phyloP scores from a whole-genome alignment of 305 asterid species.

The Solanum hybrid region DNA sequence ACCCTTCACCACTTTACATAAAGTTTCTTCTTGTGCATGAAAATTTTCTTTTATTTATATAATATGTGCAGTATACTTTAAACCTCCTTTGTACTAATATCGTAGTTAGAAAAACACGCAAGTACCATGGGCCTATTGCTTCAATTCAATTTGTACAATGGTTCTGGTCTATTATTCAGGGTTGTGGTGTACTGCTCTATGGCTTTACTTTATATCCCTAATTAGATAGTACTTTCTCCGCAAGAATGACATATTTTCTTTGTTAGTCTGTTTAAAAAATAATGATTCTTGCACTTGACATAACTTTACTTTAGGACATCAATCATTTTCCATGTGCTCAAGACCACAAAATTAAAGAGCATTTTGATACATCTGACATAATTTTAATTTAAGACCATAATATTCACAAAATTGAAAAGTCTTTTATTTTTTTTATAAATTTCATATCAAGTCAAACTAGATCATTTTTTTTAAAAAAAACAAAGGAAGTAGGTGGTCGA shows the following conservation, averaged over 20 bases:
- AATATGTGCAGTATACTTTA: background rate
- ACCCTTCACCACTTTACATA: background rate
- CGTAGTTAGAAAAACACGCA: background rate
- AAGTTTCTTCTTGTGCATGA: background rate
- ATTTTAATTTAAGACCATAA: no score
- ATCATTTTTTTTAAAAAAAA: no score
- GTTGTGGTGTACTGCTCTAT: background rate
- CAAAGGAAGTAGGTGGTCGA: no score
- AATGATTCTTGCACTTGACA: rapidly evolving
- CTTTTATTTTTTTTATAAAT: no score
- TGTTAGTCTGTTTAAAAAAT: no score
- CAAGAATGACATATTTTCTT: no score
- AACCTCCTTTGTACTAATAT: background rate
- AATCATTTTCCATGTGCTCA: no score
- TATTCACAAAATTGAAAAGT: no score
- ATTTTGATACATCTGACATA: no score
- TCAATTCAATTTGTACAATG: background rate
- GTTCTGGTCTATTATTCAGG: background rate
- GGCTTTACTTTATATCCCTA: background rate
- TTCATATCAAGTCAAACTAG: no score
- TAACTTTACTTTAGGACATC: no score
- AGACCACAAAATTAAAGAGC: no score
- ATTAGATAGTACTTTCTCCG: background rate
- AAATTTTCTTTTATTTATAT: background rate
- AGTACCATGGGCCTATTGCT: background rate